Evolutionary conservation across 2,329 filamentous ascomycete species (phyloP).

Genomic region (Fusarium pseudonygamai): DNA sequence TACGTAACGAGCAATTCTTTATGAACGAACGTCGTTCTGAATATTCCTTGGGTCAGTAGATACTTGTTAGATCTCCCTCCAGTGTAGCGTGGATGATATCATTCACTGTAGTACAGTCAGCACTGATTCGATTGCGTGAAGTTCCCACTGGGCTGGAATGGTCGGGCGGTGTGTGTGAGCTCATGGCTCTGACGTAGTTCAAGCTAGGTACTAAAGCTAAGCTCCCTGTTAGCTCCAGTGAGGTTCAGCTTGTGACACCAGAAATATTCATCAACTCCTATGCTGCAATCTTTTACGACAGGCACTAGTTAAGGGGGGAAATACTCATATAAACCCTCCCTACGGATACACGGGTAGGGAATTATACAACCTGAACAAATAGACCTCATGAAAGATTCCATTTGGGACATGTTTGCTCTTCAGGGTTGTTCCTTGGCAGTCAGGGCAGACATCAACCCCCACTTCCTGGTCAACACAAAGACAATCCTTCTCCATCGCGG

Average conservation of each 20-base stretch:
- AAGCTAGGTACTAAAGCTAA: not conserved
- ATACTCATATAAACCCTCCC: not conserved
- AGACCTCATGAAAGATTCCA: not conserved
- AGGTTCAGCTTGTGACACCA: not conserved
- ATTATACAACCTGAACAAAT: not conserved
- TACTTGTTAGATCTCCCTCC: not conserved
- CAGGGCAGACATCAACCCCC: constrained; percentile 20
- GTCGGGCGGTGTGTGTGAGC: not conserved
- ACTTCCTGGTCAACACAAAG: constrained; percentile 8
- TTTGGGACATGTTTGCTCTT: not conserved
- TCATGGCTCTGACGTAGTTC: constrained; percentile 23
- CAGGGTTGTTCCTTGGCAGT: constrained; percentile 15
- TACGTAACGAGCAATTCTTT: not conserved
- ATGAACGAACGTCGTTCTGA: not conserved
- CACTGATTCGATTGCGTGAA: not conserved
- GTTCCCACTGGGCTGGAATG: constrained; percentile 6
- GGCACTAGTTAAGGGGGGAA: not conserved
- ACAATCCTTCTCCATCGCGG: constrained; percentile 15
- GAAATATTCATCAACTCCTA: not conserved
- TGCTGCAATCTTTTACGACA: not conserved
- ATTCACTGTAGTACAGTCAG: constrained; percentile 15
- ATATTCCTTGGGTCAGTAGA: not conserved
- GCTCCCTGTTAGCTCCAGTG: constrained; percentile 3
- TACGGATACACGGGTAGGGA: not conserved
- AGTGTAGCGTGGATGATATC: constrained; percentile 15